These are phyloP conservation scores for Nectriaceae sp. DNA, from an alignment of 2,329 filamentous ascomycete species.

Conservation along the genomic window DNA sequence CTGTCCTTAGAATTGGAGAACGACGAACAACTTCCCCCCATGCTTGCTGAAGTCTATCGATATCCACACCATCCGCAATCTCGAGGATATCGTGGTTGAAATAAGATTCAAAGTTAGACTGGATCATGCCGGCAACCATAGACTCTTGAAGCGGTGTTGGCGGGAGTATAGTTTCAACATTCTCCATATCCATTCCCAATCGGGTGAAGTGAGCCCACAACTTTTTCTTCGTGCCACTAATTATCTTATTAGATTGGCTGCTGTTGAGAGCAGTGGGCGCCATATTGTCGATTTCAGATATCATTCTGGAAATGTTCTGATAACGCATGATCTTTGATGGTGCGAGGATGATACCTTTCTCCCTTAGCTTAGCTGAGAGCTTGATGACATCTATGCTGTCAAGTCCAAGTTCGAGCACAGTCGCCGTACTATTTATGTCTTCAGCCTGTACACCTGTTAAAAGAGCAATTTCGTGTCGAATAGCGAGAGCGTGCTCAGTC, in stretches of 20 bases:
- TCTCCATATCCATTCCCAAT: constrained; percentile 35
- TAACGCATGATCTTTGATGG: constrained; percentile 78
- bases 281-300: constrained; percentile 10
- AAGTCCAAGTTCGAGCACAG: constrained; percentile 79
- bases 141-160: constrained; percentile 84
- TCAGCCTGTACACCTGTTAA: constrained; percentile 57
- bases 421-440: constrained; percentile 58
- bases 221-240: constrained; percentile 28
- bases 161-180: constrained; percentile 65
- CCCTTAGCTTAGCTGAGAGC: constrained; percentile 71
- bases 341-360: constrained; percentile 58
- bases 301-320: constrained; percentile 67
- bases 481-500: constrained; percentile 50
- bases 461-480: constrained; percentile 64
- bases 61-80: constrained; percentile 55
- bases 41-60: constrained; percentile 57
- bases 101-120: constrained; percentile 73
- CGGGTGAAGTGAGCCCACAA: constrained; percentile 41
- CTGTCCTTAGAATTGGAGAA: constrained; percentile 75
- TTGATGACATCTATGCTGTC: constrained; percentile 94
- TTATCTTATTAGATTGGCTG: not conserved
- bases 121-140: constrained; percentile 80
- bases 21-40: constrained; percentile 60
- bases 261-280: not conserved
- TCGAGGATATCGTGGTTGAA: constrained; percentile 82